Percentiles rank a stretch among this genome's conserved stretches.
Evolutionary conservation across 305 asterid species (phyloP).

Genomic region (Coffea humblotiana): DNA sequence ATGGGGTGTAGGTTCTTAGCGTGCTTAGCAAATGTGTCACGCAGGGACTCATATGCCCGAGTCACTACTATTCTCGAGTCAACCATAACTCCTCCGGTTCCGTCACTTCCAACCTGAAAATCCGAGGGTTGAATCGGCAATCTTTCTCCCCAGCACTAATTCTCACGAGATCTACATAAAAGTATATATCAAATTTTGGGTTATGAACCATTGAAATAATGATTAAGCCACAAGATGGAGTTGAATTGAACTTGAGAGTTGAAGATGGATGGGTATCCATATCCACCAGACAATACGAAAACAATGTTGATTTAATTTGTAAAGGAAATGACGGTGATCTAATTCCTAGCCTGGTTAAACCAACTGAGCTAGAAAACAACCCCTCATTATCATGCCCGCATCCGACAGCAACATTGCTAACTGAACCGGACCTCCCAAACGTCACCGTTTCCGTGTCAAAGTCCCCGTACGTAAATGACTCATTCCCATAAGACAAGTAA

Average conservation of each 20-base stretch:
- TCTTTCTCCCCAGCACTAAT: slow-evolving; percentile 52
- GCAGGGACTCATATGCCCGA: slow-evolving; percentile 51
- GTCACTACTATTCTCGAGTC: slow-evolving; percentile 91
- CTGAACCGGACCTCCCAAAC: slow-evolving; percentile 42
- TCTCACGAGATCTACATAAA: slow-evolving; percentile 67
- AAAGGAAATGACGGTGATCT: slow-evolving; percentile 54
- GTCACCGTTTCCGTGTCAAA: slow-evolving; percentile 47
- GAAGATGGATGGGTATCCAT: slow-evolving; percentile 59
- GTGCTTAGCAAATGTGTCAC: slow-evolving; percentile 48
- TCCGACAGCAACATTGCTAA: slow-evolving; percentile 56
- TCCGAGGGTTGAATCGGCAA: slow-evolving; percentile 36
- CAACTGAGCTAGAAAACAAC: slow-evolving; percentile 57
- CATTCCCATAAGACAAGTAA: slow-evolving; percentile 45
- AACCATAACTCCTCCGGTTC: slow-evolving; percentile 72
- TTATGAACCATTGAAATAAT: slow-evolving; percentile 53
- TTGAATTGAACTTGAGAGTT: slow-evolving; percentile 69
- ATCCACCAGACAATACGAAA: slow-evolving; percentile 76
- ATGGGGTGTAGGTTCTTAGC: slow-evolving; percentile 37
- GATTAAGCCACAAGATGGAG: slow-evolving; percentile 55
- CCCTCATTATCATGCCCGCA: slow-evolving; percentile 83
- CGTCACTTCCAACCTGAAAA: slow-evolving; percentile 44
- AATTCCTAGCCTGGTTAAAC: slow-evolving; percentile 64
- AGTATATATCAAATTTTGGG: slow-evolving; percentile 38
- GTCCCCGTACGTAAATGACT: slow-evolving; percentile 44
- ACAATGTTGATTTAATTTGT: slow-evolving; percentile 68